phyloP scores from a whole-genome alignment of 2,329 filamentous ascomycete species.

The Trichophyton schoenleinii region DNA sequence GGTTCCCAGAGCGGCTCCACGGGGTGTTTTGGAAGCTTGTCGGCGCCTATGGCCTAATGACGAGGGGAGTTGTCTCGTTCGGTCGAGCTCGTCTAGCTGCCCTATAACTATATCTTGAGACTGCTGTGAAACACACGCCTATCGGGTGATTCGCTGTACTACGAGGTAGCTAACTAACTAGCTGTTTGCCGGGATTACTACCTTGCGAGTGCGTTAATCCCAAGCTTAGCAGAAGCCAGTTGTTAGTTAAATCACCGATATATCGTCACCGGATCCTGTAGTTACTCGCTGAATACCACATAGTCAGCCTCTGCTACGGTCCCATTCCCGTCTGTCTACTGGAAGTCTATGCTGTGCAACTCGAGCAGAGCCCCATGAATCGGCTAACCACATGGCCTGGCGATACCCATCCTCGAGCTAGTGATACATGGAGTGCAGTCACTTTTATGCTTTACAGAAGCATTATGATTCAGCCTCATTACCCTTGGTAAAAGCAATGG shows the following conservation, averaged over 20 bases:
- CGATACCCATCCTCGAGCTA: too few relatives aligned
- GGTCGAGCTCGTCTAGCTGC: not conserved
- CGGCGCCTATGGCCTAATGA: not conserved
- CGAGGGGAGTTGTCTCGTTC: not conserved
- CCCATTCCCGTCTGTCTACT: too few relatives aligned
- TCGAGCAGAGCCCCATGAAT: too few relatives aligned
- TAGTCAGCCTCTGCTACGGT: too few relatives aligned
- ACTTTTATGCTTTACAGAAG: too few relatives aligned
- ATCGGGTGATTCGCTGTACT: not conserved
- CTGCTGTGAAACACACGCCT: not conserved
- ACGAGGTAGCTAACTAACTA: not conserved
- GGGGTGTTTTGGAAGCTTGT: not conserved
- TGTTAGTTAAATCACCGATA: too few relatives aligned
- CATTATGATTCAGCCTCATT: not conserved
- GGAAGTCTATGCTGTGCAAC: too few relatives aligned
- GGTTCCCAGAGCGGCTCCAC: not conserved
- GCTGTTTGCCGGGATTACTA: not conserved
- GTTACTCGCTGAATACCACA: too few relatives aligned
- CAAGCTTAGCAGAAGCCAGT: not conserved
- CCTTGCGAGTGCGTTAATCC: not conserved
- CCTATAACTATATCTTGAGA: not conserved
- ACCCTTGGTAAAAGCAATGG: not conserved
- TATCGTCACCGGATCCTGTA: not conserved
- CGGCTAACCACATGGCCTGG: too few relatives aligned
- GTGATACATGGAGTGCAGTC: too few relatives aligned